phyloP scores from a whole-genome alignment of 768 basidiomycete genomes.

The Kwoniella shandongensis region DNA sequence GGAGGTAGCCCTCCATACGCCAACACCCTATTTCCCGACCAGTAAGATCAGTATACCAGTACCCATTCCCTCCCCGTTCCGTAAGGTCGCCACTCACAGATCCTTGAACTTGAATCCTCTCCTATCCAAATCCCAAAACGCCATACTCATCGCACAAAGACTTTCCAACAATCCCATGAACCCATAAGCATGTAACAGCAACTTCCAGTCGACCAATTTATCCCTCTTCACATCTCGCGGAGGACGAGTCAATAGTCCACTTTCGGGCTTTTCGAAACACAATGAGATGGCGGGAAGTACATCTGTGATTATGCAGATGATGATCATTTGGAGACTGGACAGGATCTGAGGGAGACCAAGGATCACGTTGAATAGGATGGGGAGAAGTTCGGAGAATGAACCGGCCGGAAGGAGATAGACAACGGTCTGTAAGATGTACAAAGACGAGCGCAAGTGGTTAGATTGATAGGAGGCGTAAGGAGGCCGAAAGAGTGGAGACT shows the following conservation, averaged over 20 bases:
- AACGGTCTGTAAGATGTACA: slow-evolving; percentile 15
- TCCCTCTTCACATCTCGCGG: slow-evolving; percentile 64
- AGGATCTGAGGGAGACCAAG: slow-evolving; percentile 64
- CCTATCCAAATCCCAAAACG: slow-evolving; percentile 58
- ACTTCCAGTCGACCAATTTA: slow-evolving; percentile 60
- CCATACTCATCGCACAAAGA: slow-evolving; percentile 60
- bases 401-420: slow-evolving; percentile 47
- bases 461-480: slow-evolving; percentile 47
- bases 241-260: slow-evolving; percentile 61
- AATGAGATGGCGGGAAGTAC: slow-evolving; percentile 62
- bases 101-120: slow-evolving; percentile 42
- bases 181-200: slow-evolving; percentile 62
- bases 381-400: slow-evolving; percentile 66
- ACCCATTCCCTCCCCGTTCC: no score
- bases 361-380: slow-evolving; percentile 61
- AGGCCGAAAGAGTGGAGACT: slow-evolving; percentile 38
- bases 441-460: not conserved
- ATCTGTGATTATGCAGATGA: slow-evolving; percentile 65
- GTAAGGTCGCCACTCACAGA: slow-evolving; percentile 22
- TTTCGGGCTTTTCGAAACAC: slow-evolving; percentile 65
- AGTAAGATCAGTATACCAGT: not conserved
- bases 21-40: slow-evolving; percentile 27
- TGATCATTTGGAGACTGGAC: slow-evolving; percentile 59
- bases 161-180: slow-evolving; percentile 61
- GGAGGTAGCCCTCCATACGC: slow-evolving; percentile 58